These are phyloP conservation scores for Mycosphaerelloides madeirae DNA, from an alignment of 2,329 filamentous ascomycete genomes.

Conservation along the genomic window DNA sequence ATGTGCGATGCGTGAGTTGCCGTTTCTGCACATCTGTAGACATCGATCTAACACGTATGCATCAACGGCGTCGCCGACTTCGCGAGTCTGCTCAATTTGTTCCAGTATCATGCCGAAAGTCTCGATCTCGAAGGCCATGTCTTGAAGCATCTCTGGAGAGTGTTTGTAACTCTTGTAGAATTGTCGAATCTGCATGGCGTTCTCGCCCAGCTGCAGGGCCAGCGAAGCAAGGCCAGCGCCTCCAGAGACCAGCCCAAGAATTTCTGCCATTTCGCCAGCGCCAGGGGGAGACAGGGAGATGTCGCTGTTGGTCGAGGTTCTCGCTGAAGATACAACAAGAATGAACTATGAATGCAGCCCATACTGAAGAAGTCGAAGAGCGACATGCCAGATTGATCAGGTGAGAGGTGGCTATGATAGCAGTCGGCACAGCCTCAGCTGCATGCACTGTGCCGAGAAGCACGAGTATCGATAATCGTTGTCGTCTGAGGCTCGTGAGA, in stretches of 20 bases:
- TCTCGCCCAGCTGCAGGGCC: slow-evolving; percentile 13
- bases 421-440: too few relatives aligned
- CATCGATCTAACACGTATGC: not conserved
- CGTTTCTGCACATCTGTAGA: not conserved
- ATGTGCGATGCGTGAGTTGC: not conserved
- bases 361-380: too few relatives aligned
- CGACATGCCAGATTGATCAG: too few relatives aligned
- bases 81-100: not conserved
- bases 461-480: too few relatives aligned
- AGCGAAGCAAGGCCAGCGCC: slow-evolving; percentile 13
- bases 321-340: too few relatives aligned
- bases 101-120: slow-evolving; percentile 1
- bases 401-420: too few relatives aligned
- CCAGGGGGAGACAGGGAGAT: too few relatives aligned
- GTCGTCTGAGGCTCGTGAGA: too few relatives aligned
- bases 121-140: slow-evolving; percentile 3
- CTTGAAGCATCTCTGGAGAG: slow-evolving; percentile 3
- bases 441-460: too few relatives aligned
- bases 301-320: too few relatives aligned
- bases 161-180: slow-evolving; percentile 8
- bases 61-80: not conserved
- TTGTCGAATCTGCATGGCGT: slow-evolving; percentile 6
- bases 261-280: not conserved
- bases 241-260: slow-evolving; percentile 9
- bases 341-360: too few relatives aligned